Conservation (phyloP, 2,329 filamentous ascomycete species). For the Periconia macrospinosa region DNA sequence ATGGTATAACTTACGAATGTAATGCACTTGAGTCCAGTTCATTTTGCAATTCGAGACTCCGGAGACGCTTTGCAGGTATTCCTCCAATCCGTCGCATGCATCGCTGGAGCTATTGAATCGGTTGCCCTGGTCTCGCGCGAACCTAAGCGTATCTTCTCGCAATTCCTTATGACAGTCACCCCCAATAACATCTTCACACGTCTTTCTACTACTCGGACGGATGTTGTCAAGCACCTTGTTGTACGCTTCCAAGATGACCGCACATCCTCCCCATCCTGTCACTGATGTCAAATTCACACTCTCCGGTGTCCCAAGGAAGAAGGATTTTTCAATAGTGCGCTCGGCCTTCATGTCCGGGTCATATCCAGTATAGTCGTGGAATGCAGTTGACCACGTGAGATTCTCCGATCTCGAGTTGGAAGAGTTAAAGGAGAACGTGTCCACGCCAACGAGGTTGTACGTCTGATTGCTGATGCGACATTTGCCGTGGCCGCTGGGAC, state of each 20-base stretch:
- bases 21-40: not conserved
- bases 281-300: not conserved
- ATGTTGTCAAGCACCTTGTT: not conserved
- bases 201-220: not conserved
- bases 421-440: not conserved
- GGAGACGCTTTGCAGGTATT: not conserved
- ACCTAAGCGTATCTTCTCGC: not conserved
- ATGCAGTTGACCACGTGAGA: not conserved
- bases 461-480: not conserved
- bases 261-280: not conserved
- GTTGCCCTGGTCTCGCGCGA: not conserved
- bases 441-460: not conserved
- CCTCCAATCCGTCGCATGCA: not conserved
- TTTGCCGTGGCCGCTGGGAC: not conserved
- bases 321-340: not conserved
- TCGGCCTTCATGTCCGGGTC: not conserved
- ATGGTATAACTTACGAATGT: not conserved
- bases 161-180: not conserved
- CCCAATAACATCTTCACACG: not conserved
- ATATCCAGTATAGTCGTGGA: not conserved
- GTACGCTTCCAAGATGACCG: not conserved
- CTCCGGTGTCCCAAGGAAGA: not conserved
- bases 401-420: not conserved
- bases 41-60: not conserved
- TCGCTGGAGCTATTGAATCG: not conserved